Evolutionary conservation across 2,329 filamentous ascomycete species (phyloP), one percentile per base, ranked within the genome.

Genomic region (Colletotrichum neosansevieriae): DNA sequence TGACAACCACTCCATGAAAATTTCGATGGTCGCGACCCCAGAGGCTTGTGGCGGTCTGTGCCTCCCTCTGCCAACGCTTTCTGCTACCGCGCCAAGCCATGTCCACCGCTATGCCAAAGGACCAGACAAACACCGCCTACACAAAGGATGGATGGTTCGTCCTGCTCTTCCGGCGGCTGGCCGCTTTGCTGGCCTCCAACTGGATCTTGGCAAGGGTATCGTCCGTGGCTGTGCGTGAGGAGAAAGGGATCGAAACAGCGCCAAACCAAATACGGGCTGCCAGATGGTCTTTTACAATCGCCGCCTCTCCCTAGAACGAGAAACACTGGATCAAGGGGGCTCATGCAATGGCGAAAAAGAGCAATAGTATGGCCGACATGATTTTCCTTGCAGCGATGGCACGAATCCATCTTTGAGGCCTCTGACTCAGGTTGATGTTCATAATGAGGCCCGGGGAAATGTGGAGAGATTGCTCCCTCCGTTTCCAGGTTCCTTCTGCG

Each of bases 21-120:
- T 53, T 19, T 17, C 49, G 6, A 32, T n/a, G 24, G 15, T 32
- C 4, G 12, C 17, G 56, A 47, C 10, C 24, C 5, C 15, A 13
- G 42, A 49, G 57, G 32, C 47, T 51, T 61, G 58, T 61, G 21
- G 47, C 58, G 58, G 58, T 61, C 63, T 45, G 54, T 58, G 62
- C 56, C 49, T 60, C 45, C 12, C 53, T 58, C 51, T 58, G 50
- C 50, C 60, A 58, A 49, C 47, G 32, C 49, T 17, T 44, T 29
- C 19, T 50, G 6, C 11, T 21, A 40, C 40, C 63, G 63, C 49
- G 64, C 59, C 64, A 67, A 67, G 64, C 64, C 12, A 53, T 44
- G 45, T 51, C 59, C 19, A 45, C 51, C 51, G 17, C 51, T 44
- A 13, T 50, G 58, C 32, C 19, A 17, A 19, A 45, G 40, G 15